Evolutionary conservation across 164 flowering plant species (phyloP).

Genomic region (Taxillus chinensis): DNA sequence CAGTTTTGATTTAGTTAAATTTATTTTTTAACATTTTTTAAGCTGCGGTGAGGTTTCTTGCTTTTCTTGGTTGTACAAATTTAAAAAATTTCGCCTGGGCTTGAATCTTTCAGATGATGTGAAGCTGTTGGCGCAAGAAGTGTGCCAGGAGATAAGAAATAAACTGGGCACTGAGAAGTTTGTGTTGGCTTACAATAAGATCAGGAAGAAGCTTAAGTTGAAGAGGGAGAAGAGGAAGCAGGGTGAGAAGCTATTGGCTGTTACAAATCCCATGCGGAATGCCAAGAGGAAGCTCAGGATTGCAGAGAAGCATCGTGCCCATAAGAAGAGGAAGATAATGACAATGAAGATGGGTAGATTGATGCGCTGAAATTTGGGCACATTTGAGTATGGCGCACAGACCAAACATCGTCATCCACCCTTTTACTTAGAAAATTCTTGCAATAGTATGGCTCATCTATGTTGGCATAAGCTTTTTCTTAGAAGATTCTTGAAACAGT

Average conservation of each 20-base stretch:
- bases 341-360: constrained; percentile 58
- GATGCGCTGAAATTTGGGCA: constrained; percentile 16
- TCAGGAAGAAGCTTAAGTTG: constrained; percentile 49
- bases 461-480: no score
- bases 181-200: constrained; percentile 37
- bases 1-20: no score
- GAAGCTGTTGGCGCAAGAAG: constrained; percentile 68
- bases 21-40: no score
- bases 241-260: constrained; percentile 66
- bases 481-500: no score
- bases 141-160: constrained; percentile 28
- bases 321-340: constrained; percentile 81
- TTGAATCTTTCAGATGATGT: constrained; percentile 42
- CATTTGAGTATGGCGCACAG: no score
- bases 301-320: constrained; percentile 52
- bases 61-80: background rate
- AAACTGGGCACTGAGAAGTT: constrained; percentile 42
- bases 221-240: constrained; percentile 76
- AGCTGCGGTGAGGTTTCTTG: background rate
- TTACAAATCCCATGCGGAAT: constrained; percentile 61
- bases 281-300: constrained; percentile 76
- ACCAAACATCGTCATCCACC: no score
- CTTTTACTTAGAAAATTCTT: no score
- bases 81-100: background rate
- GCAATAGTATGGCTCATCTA: no score